A percentile compares a stretch with the other conserved stretches of the same genome.
phyloP scores from a whole-genome alignment of 1,139 yeast species.

The Debaryomyces coudertii region DNA sequence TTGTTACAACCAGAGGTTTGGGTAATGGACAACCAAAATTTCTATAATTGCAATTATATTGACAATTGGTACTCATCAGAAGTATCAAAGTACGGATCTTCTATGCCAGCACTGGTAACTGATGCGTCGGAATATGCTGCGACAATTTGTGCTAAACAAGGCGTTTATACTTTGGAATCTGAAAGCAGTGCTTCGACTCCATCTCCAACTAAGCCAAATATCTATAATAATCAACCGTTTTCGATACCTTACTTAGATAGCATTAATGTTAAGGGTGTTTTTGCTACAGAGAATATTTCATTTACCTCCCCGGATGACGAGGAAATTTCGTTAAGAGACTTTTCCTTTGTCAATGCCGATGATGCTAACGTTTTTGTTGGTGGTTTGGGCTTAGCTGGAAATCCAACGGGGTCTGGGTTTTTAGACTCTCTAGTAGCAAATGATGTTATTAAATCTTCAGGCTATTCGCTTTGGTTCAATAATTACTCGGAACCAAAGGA shows the following conservation, averaged over 20 bases:
- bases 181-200: constrained; percentile 14
- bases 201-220: constrained; percentile 2
- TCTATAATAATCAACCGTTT: constrained; percentile 3
- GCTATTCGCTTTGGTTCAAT: constrained; percentile 60
- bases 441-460: constrained; percentile 44
- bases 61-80: constrained; percentile 26
- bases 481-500: constrained; percentile 16
- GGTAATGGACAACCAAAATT: constrained; percentile 33
- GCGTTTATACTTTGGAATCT: constrained; percentile 21
- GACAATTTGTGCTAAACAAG: constrained; percentile 32
- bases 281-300: constrained; percentile 28
- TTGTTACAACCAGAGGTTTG: constrained; percentile 40
- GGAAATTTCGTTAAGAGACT: constrained; percentile 21
- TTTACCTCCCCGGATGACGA: constrained; percentile 20
- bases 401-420: constrained; percentile 43
- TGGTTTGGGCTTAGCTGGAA: constrained; percentile 56
- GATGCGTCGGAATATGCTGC: constrained; percentile 26
- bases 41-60: constrained; percentile 28
- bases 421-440: constrained; percentile 35
- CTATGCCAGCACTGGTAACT: constrained; percentile 23
- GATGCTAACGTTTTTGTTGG: constrained; percentile 31
- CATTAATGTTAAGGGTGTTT: constrained; percentile 31
- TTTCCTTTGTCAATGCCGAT: constrained; percentile 34
- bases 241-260: constrained; percentile 33
- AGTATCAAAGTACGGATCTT: constrained; percentile 14